Evolutionary conservation across 768 basidiomycete species (phyloP), one percentile per base, ranked within the genome.

Genomic region (Leccinum broughii): DNA sequence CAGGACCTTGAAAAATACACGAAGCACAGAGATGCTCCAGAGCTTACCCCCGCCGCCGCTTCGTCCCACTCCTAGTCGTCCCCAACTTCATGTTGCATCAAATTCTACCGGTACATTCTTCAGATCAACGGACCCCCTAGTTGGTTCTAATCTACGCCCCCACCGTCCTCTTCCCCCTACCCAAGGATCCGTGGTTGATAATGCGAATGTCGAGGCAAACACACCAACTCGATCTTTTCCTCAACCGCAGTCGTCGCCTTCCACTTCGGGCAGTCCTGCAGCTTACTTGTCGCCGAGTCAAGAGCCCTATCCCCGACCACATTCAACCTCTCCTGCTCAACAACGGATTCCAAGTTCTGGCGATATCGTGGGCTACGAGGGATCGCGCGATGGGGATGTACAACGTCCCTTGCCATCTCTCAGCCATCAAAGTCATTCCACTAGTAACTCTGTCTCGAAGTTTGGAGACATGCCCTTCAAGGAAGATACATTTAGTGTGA

Each of bases 231-330:
- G 74, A 44, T 35, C 67, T 28, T 63, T 69, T 9, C 60, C 66
- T 5, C 70, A 72, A 30, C 54, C 65, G n/a, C 72, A 72, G 24
- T 46, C 72, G 9, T 66, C 70, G 11, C 63, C 71, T 26, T 58
- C 64, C 9, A 50, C 55, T 24, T 66, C 65, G 20, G 64, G 61
- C 6, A 64, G 64, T 35, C 54, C 65, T 54, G 62, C 66, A 22
- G 49, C 71, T 6, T 74, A 75, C 54, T 71, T 79, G 56, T 81
- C 83, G 15, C 79, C 84, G 6, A 77, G 68, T 57, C 77, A 80
- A 54, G 88, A 90, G 1, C 85, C 86, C 2, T 83, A 80, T 66
- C 80, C 83, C 20, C 81, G 88, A 39, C 85, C 89, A 2, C 84
- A 80, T 53, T 89, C 89, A 34, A 85, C 87, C 17, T 75, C 72